A percentile compares a stretch with the other conserved stretches of the same genome.
These are phyloP conservation scores for Oenanthe javanica DNA, from an alignment of 140 eudicot species.

Conservation along the genomic window DNA sequence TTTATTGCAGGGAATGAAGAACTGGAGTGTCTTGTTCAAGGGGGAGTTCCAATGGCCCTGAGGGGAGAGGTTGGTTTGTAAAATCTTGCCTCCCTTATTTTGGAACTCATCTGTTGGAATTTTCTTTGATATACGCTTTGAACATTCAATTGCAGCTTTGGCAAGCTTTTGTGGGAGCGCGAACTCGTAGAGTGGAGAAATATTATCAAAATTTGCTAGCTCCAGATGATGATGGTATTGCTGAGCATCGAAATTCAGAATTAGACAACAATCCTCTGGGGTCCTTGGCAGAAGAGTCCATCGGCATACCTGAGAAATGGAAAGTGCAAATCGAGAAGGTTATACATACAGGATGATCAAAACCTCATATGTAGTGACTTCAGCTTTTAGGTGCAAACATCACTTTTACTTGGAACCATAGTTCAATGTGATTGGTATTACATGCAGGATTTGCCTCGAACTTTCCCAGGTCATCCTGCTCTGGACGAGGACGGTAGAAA, in stretches of 20 bases:
- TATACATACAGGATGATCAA: slow-evolving; percentile 7
- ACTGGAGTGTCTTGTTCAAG: slow-evolving; percentile 82
- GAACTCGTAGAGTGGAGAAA: slow-evolving; percentile 59
- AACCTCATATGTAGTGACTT: not conserved
- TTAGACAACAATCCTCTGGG: slow-evolving; percentile 30
- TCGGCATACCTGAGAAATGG: slow-evolving; percentile 68
- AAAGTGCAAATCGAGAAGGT: slow-evolving; percentile 95
- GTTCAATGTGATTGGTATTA: not conserved
- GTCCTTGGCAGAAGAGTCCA: slow-evolving; percentile 30
- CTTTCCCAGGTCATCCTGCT: slow-evolving; percentile 99
- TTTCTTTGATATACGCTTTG: slow-evolving; percentile 7
- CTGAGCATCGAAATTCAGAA: slow-evolving; percentile 24
- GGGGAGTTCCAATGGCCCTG: slow-evolving; percentile 96
- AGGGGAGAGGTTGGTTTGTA: slow-evolving; percentile 79
- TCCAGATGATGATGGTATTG: slow-evolving; percentile 22
- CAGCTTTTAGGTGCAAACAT: not conserved
- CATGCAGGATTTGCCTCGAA: slow-evolving; percentile 87
- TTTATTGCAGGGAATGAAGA: slow-evolving; percentile 64
- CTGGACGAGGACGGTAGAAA: slow-evolving; percentile 88
- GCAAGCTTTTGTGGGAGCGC: slow-evolving; percentile 98
- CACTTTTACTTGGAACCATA: not conserved
- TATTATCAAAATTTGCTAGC: slow-evolving; percentile 74
- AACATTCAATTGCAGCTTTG: slow-evolving; percentile 59
- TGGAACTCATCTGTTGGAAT: not conserved
- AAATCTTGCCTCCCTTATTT: slow-evolving; percentile 6